Conservation (phyloP, 495 filamentous ascomycete species). For the Glarea lozoyensis region DNA sequence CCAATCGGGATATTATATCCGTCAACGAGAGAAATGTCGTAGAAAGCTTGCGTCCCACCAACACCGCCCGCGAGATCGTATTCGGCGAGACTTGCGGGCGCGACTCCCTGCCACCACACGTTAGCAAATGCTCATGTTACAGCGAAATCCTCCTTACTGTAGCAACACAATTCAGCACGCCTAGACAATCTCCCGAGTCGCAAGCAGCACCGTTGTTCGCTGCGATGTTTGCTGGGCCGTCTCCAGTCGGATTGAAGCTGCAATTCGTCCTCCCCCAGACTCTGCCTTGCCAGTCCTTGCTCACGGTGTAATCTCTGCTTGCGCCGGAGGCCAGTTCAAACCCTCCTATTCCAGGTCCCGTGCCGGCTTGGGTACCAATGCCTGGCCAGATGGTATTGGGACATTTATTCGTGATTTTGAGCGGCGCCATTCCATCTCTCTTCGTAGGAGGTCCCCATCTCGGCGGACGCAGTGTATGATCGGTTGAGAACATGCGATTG, state of each 20-base stretch:
- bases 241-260: constrained; percentile 53
- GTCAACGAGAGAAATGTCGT: constrained; percentile 78
- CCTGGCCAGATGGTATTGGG: constrained; percentile 61
- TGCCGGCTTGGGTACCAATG: constrained; percentile 57
- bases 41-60: constrained; percentile 56
- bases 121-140: constrained; percentile 9
- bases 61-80: constrained; percentile 57
- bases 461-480: constrained; percentile 8
- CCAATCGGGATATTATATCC: constrained; percentile 73
- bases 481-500: not conserved
- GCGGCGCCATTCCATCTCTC: constrained; percentile 9
- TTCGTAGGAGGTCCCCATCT: constrained; percentile 15
- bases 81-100: constrained; percentile 64
- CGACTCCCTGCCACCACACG: constrained; percentile 37
- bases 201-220: constrained; percentile 45
- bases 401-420: constrained; percentile 55
- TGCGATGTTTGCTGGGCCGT: constrained; percentile 31
- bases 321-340: constrained; percentile 49
- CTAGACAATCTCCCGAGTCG: constrained; percentile 64
- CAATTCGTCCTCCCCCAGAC: constrained; percentile 80
- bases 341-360: constrained; percentile 49
- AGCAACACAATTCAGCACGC: constrained; percentile 52
- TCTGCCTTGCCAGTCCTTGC: constrained; percentile 65
- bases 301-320: constrained; percentile 45
- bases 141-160: constrained; percentile 38